Evolutionary conservation across 108 stramenopile species (phyloP).

Genomic region (Stephanodiscus minutulus): DNA sequence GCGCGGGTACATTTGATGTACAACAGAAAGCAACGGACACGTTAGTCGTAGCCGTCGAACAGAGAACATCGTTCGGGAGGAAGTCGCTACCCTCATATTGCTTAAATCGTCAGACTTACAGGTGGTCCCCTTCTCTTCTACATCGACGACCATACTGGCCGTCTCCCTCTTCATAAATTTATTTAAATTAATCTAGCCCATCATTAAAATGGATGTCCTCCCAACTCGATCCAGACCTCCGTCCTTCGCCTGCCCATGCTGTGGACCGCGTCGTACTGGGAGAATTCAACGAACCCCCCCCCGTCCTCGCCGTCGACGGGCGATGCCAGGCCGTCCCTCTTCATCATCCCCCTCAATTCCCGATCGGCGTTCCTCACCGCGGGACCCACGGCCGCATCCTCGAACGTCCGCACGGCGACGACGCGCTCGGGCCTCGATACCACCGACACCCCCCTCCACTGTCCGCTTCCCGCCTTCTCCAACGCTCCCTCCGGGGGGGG

Average conservation of each 20-base stretch:
- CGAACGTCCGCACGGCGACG: slow-evolving; percentile 76
- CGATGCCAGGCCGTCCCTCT: slow-evolving; percentile 66
- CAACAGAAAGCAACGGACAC: no score
- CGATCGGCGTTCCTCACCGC: slow-evolving; percentile 73
- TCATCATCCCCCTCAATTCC: slow-evolving; percentile 54
- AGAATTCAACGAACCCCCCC: slow-evolving; percentile 66
- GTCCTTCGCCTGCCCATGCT: slow-evolving; percentile 82
- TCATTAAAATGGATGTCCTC: slow-evolving; percentile 57
- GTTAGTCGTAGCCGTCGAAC: no score
- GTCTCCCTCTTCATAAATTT: no score
- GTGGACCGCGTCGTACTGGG: slow-evolving; percentile 91
- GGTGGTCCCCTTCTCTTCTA: no score
- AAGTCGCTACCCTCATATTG: no score
- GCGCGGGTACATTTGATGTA: no score
- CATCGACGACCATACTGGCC: no score
- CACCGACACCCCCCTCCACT: slow-evolving; percentile 56
- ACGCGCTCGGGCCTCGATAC: slow-evolving; percentile 50
- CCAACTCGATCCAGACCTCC: slow-evolving; percentile 89
- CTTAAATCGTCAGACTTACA: no score
- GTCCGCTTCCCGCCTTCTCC: slow-evolving; percentile 55
- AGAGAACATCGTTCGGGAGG: no score
- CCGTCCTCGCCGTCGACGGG: slow-evolving; percentile 29
- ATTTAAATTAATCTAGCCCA: no score
- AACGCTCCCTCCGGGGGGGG: slow-evolving; percentile 39
- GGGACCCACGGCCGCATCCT: slow-evolving; percentile 80